A percentile compares a stretch with the other conserved stretches of the same genome.
Evolutionary conservation across 108 stramenopile species (phyloP).

Genomic region (Cyclotella cryptica): DNA sequence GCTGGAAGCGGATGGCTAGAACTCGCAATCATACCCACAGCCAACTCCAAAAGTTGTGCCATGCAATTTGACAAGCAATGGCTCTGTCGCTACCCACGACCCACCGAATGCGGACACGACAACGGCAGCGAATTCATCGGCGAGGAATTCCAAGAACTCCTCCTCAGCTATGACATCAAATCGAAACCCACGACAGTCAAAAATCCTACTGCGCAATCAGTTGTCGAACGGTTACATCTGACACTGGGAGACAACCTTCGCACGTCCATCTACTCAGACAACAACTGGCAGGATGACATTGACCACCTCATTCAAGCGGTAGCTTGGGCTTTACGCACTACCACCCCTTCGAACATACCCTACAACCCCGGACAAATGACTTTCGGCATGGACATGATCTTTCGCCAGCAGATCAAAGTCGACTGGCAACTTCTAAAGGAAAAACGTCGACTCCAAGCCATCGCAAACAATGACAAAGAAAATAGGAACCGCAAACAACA

Average conservation of each 20-base stretch:
- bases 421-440: conserved; percentile 22
- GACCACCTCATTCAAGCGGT: conserved; percentile 17
- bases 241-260: conserved; percentile 5
- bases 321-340: conserved; percentile 2
- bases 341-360: background rate
- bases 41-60: background rate
- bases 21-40: background rate
- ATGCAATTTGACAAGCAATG: conserved; percentile 19
- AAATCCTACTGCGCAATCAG: conserved; percentile 54
- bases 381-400: no score
- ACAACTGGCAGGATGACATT: conserved; percentile 4
- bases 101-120: conserved; percentile 34
- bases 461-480: conserved; percentile 19
- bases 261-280: background rate
- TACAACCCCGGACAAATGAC: conserved; percentile 14
- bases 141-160: conserved; percentile 43
- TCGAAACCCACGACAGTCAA: conserved; percentile 41
- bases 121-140: conserved; percentile 50
- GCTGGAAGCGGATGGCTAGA: background rate
- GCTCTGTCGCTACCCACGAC: conserved; percentile 57
- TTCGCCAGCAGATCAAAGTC: conserved; percentile 9
- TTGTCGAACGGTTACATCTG: conserved; percentile 60
- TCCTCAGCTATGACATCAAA: conserved; percentile 36
- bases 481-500: conserved; percentile 15
- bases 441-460: background rate